Evolutionary conservation across 2,329 filamentous ascomycete species (phyloP).

Genomic region (Daldinia sp.): DNA sequence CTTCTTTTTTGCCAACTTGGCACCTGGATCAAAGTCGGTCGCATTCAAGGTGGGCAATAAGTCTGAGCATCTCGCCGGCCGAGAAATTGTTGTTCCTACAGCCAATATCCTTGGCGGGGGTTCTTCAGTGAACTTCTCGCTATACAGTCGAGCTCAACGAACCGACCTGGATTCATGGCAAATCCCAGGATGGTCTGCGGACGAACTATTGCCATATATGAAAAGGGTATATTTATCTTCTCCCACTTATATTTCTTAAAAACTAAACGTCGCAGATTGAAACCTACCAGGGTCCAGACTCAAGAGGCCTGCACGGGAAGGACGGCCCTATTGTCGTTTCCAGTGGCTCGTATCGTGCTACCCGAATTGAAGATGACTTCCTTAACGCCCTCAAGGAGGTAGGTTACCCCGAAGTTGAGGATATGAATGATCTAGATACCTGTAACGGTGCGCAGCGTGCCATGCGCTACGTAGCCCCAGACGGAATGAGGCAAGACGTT

Average conservation of each 20-base stretch:
- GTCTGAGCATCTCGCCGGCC: constrained; percentile 21
- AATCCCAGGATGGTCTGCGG: constrained; percentile 48
- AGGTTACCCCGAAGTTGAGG: constrained; percentile 65
- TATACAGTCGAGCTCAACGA: constrained; percentile 52
- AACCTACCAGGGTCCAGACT: constrained; percentile 64
- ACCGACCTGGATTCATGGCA: constrained; percentile 50
- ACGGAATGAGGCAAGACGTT: constrained; percentile 64
- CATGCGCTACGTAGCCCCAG: constrained; percentile 46
- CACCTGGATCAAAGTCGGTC: constrained; percentile 13
- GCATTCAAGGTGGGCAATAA: constrained; percentile 14
- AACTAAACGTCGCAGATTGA: constrained; percentile 51
- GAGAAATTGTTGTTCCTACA: constrained; percentile 25
- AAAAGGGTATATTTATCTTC: constrained; percentile 52
- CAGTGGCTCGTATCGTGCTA: constrained; percentile 60
- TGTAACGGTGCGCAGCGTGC: constrained; percentile 44
- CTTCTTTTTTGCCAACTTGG: constrained; percentile 17
- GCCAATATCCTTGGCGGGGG: constrained; percentile 66
- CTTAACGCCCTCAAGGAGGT: constrained; percentile 60
- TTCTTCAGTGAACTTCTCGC: constrained; percentile 61
- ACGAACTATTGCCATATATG: constrained; percentile 44
- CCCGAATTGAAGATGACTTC: constrained; percentile 60
- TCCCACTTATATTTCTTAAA: neutral
- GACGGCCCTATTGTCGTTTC: constrained; percentile 68
- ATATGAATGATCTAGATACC: constrained; percentile 64
- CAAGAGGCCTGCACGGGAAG: constrained; percentile 62